These are phyloP conservation scores for Lepidium aucheri DNA, from an alignment of 345 rosid genomes.

Conservation along the genomic window DNA sequence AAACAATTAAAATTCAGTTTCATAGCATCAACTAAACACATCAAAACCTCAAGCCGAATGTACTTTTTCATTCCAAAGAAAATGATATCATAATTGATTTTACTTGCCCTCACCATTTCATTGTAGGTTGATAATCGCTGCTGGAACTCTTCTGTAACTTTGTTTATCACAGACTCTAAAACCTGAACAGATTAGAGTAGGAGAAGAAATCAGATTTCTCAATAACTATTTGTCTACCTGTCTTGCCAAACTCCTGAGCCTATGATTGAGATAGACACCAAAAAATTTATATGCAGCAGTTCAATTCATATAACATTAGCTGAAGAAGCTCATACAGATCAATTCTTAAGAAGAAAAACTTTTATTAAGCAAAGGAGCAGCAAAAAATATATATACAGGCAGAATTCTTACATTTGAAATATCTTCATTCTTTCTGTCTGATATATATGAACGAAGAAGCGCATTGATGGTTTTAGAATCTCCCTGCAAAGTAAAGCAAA, in stretches of 20 bases:
- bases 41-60: not conserved
- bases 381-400: not conserved
- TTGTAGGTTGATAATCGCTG: conserved; percentile 51
- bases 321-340: not conserved
- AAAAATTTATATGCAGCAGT: not conserved
- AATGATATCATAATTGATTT: not conserved
- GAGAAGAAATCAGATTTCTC: not conserved
- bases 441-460: conserved; percentile 58
- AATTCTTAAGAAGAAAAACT: not conserved
- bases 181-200: conserved; percentile 30
- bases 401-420: conserved; percentile 54
- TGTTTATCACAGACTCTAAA: conserved; percentile 73
- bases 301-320: not conserved
- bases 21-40: conserved; percentile 1
- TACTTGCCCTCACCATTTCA: conserved; percentile 40
- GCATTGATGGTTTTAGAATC: conserved; percentile 41
- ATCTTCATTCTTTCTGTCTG: conserved; percentile 68
- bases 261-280: not conserved
- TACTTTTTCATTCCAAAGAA: not conserved
- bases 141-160: conserved; percentile 75
- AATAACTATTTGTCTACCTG: not conserved
- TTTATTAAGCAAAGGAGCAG: not conserved
- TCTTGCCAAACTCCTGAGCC: conserved; percentile 1
- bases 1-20: not conserved
- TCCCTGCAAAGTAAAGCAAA: conserved; percentile 33